Evolutionary conservation across 495 filamentous ascomycete genomes (phyloP), one percentile per base, ranked within the genome.

Genomic region (Lichenothelia convexa): DNA sequence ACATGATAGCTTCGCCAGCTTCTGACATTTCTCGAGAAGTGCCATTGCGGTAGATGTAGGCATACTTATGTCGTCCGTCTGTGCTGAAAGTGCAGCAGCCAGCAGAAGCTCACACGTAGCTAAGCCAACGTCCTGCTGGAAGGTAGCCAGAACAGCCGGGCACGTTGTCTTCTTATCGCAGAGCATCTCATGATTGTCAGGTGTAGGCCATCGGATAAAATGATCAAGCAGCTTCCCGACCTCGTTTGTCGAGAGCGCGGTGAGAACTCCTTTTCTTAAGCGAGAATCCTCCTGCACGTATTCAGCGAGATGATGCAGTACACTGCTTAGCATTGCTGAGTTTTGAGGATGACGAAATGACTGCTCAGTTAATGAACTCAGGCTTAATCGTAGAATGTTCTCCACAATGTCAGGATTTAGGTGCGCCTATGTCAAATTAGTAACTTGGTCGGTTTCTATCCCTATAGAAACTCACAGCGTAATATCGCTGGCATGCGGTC

Each of bases 41-140:
- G 39, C 31, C 1, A 35, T 30, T 11, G 34, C 38, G 5, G 45
- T 18, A 12, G 38, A 30, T 18, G 23, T 15, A 15, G 40, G 35
- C 16, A 49, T 26, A 18, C 41, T 37, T 15, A 39, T 11, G 12
- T 42, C 45, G 21, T 41, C 37, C 9, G 26, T n/a, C 17, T 42
- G 29, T 13, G 49, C 36, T n/a, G 43, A 30, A 1, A 60, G 34
- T 12, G 44, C 45, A 23, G 49, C 37, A 18, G 43, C 49, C 3
- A 58, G 22, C 18, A 59, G 18, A 26, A 52, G 35, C 4, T 30
- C 39, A 18, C 48, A 40, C 1, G 42, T 39, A n/a, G 22, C 16
- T 4, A 22, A 32, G 12, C 34, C 36, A 4, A 52, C 30, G 8
- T 41, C 20, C 12, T 42, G 13, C 18, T 12, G 19, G 21, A 13